A percentile compares a stretch with the other conserved stretches of the same genome.
Evolutionary conservation across 2,329 filamentous ascomycete genomes (phyloP).

Genomic region (Pseudogymnoascus sp.): DNA sequence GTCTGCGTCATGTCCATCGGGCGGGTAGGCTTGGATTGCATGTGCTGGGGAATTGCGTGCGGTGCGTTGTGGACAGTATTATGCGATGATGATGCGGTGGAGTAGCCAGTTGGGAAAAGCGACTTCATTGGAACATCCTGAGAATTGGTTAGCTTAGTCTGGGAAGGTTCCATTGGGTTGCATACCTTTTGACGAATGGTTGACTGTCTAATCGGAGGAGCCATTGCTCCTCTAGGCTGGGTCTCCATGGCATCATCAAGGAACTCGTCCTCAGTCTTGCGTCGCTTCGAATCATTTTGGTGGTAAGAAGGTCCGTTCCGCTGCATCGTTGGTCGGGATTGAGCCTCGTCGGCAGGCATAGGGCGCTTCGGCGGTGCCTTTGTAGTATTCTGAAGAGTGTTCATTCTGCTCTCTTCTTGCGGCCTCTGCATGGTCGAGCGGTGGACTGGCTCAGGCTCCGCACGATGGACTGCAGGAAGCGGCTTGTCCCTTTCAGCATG

Average conservation of each 20-base stretch:
- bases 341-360: slow-evolving; percentile 49
- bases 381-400: slow-evolving; percentile 54
- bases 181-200: slow-evolving; percentile 43
- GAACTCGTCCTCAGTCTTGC: slow-evolving; percentile 67
- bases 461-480: slow-evolving; percentile 23
- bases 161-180: slow-evolving; percentile 31
- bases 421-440: slow-evolving; percentile 45
- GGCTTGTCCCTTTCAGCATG: slow-evolving; percentile 31
- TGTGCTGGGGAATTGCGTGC: slow-evolving; percentile 59
- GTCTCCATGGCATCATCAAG: slow-evolving; percentile 54
- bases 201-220: slow-evolving; percentile 78
- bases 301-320: slow-evolving; percentile 58
- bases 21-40: slow-evolving; percentile 54
- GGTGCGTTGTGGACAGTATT: slow-evolving; percentile 53
- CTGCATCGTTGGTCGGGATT: slow-evolving; percentile 38
- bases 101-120: slow-evolving; percentile 54
- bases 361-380: slow-evolving; percentile 71
- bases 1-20: slow-evolving; percentile 81
- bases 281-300: slow-evolving; percentile 62
- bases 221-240: slow-evolving; percentile 62
- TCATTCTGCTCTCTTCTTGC: slow-evolving; percentile 57
- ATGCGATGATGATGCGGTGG: slow-evolving; percentile 29
- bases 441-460: slow-evolving; percentile 39
- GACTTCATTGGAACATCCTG: slow-evolving; percentile 57
- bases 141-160: slow-evolving; percentile 53